phyloP scores from a whole-genome alignment of 306 rosid genomes.

The Rosa persica region DNA sequence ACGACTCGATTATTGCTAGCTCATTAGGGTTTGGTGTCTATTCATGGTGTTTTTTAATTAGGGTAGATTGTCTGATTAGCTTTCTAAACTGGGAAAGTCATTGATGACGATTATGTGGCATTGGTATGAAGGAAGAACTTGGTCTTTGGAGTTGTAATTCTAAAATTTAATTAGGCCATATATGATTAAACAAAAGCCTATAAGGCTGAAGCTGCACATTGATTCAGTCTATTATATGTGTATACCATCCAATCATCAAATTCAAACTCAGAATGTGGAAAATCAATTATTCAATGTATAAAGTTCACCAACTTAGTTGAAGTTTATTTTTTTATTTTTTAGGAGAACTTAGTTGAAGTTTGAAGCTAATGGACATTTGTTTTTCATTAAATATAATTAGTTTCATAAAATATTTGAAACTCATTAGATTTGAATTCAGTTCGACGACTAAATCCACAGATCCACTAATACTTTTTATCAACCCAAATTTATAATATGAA shows the following conservation, averaged over 20 bases:
- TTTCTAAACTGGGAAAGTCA: neutral
- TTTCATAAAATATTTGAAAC: neutral
- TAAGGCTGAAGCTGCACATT: neutral
- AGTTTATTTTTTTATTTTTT: too few species aligned
- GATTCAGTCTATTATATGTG: neutral
- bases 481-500: neutral
- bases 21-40: neutral
- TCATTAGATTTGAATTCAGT: conserved; percentile 22
- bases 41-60: neutral
- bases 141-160: neutral
- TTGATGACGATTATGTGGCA: neutral
- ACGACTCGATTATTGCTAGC: conserved; percentile 1
- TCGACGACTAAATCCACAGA: neutral
- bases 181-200: neutral
- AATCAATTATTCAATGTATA: neutral
- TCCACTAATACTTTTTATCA: neutral
- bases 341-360: conserved; percentile 1
- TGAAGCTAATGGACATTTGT: neutral
- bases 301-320: neutral
- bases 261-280: neutral
- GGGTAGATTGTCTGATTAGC: neutral
- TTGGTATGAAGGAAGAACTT: neutral
- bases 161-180: neutral
- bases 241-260: neutral
- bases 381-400: neutral